These are phyloP conservation scores for Apophysomyces variabilis DNA, from an alignment of 371 early-diverging fungal species.

Conservation along the genomic window DNA sequence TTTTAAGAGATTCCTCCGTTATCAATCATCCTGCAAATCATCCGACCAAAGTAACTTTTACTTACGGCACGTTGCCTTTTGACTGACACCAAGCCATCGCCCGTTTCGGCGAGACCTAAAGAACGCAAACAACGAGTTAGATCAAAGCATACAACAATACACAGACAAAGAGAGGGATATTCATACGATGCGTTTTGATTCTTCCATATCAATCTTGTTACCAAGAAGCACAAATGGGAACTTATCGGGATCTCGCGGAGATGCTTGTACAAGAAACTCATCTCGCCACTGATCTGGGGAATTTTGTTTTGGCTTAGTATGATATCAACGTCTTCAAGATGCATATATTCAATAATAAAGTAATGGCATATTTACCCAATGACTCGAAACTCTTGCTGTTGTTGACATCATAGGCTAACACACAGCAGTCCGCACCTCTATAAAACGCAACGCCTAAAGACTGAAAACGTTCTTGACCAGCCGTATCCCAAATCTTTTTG, in stretches of 20 bases:
- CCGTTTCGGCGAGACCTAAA: slow-evolving; percentile 86
- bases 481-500: slow-evolving; percentile 89
- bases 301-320: no score
- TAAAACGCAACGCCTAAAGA: slow-evolving; percentile 97
- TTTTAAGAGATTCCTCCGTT: slow-evolving; percentile 10
- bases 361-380: slow-evolving; percentile 53
- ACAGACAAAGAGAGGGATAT: neutral
- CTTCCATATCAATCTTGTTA: slow-evolving; percentile 98
- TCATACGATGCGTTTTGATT: slow-evolving; percentile 85
- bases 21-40: neutral
- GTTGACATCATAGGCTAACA: slow-evolving; percentile 96
- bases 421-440: slow-evolving; percentile 98
- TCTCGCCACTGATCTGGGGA: slow-evolving; percentile 84
- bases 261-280: slow-evolving; percentile 94
- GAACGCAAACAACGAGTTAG: neutral
- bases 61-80: slow-evolving; percentile 89
- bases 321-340: no score
- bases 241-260: slow-evolving; percentile 92
- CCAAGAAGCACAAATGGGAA: slow-evolving; percentile 98
- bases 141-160: neutral
- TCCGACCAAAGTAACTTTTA: neutral
- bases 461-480: slow-evolving; percentile 97
- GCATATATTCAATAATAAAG: neutral
- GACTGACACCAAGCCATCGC: slow-evolving; percentile 96
- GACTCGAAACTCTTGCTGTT: slow-evolving; percentile 93